phyloP scores from a whole-genome alignment of 164 flowering plant species.

The Berberis vulgaris region DNA sequence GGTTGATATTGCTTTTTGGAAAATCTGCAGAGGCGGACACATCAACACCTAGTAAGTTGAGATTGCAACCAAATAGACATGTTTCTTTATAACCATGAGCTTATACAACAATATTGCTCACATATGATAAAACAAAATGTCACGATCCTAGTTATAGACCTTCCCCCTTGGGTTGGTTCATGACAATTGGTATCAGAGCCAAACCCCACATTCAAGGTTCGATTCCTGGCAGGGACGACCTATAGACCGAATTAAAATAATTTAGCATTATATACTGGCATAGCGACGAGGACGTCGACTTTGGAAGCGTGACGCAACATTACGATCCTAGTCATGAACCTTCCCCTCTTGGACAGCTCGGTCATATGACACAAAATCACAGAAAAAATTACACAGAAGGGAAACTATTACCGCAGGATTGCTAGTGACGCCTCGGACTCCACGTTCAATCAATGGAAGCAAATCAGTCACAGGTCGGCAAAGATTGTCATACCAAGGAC shows the following conservation, averaged over 20 bases:
- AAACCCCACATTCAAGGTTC: too few relatives aligned
- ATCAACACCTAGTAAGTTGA: not conserved
- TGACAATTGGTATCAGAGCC: too few relatives aligned
- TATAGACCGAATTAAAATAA: too few relatives aligned
- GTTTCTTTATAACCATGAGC: too few relatives aligned
- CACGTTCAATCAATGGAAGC: constrained; percentile 73
- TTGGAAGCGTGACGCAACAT: too few relatives aligned
- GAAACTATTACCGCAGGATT: constrained; percentile 71
- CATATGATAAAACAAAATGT: too few relatives aligned
- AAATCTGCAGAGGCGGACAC: constrained; percentile 58
- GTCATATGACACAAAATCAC: not conserved
- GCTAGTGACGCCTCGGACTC: constrained; percentile 97
- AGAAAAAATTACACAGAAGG: not conserved
- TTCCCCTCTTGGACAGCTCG: not conserved
- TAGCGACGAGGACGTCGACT: too few relatives aligned
- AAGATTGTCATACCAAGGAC: constrained; percentile 98
- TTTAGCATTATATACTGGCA: too few relatives aligned
- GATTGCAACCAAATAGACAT: not conserved
- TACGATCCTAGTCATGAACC: not conserved
- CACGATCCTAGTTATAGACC: not conserved
- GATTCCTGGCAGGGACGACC: too few relatives aligned
- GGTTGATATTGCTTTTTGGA: constrained; percentile 96
- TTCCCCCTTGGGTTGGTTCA: not conserved
- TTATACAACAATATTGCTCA: too few relatives aligned
- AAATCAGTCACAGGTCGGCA: constrained; percentile 98